These are phyloP conservation scores for Hordeum marinum DNA, from an alignment of 176 grass and related monocot species.

Conservation along the genomic window DNA sequence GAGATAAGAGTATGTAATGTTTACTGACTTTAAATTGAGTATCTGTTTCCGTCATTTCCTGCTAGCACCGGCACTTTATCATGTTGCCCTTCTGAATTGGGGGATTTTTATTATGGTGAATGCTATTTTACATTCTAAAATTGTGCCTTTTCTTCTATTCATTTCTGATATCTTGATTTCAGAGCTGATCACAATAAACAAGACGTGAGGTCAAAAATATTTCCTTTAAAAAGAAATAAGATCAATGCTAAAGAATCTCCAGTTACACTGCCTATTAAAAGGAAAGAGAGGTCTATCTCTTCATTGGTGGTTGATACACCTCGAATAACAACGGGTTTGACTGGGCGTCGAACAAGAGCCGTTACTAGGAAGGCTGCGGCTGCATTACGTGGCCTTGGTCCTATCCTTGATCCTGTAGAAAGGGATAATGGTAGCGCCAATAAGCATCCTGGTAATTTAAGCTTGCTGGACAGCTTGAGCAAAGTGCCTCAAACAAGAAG, in stretches of 20 bases:
- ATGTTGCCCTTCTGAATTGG: constrained; percentile 1
- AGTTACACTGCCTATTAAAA: constrained; percentile 39
- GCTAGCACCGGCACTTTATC: no score
- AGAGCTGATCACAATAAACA: constrained; percentile 87
- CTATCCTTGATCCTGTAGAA: constrained; percentile 49
- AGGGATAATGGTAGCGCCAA: constrained; percentile 39
- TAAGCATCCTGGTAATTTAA: constrained; percentile 47
- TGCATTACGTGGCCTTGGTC: constrained; percentile 55
- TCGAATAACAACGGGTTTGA: constrained; percentile 47
- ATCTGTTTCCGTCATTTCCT: no score
- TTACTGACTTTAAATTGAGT: no score
- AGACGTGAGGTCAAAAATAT: constrained; percentile 73
- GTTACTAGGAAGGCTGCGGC: constrained; percentile 55
- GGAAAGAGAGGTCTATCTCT: constrained; percentile 71
- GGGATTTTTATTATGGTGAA: neutral
- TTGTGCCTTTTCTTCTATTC: neutral
- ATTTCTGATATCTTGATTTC: constrained; percentile 25
- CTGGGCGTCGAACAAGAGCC: constrained; percentile 63
- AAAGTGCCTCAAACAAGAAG: constrained; percentile 65
- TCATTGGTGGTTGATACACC: constrained; percentile 72
- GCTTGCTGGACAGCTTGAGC: constrained; percentile 47
- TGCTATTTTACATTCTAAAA: neutral
- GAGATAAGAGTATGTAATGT: no score
- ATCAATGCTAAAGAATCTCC: constrained; percentile 49
- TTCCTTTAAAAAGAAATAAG: constrained; percentile 75